Evolutionary conservation across 176 grass and related monocot genomes (phyloP).

Genomic region (Poa pratensis): DNA sequence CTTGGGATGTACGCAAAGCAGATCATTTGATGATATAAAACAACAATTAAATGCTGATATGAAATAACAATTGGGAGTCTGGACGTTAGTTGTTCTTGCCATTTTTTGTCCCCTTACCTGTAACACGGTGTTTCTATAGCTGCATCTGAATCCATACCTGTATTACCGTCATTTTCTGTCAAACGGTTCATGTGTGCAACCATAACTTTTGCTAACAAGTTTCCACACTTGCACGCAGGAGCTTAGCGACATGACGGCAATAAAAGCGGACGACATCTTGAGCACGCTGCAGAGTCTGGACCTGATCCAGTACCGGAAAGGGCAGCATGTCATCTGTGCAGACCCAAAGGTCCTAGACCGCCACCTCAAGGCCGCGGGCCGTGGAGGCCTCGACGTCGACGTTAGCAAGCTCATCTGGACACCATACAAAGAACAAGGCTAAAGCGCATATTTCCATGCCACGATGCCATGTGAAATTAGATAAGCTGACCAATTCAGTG

Average conservation of each 20-base stretch:
- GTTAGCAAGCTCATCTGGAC: conserved; percentile 98
- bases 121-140: conserved; percentile 10
- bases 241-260: conserved; percentile 96
- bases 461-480: conserved; percentile 27
- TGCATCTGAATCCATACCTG: neutral
- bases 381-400: conserved; percentile 87
- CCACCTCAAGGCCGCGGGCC: conserved; percentile 88
- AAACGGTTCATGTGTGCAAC: neutral
- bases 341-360: conserved; percentile 94
- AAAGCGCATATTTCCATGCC: neutral
- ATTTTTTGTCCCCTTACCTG: conserved; percentile 13
- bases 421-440: conserved; percentile 96
- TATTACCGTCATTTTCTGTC: neutral
- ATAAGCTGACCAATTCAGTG: conserved; percentile 39
- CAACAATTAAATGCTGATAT: conserved; percentile 17
- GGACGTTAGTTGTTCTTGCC: conserved; percentile 35
- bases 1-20: conserved; percentile 41
- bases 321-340: conserved; percentile 93
- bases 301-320: conserved; percentile 93
- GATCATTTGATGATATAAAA: conserved; percentile 19
- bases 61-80: conserved; percentile 13
- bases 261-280: conserved; percentile 93
- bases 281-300: conserved; percentile 86
- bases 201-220: conserved; percentile 7
- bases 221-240: conserved; percentile 55